Conservation (phyloP, 2,329 filamentous ascomycete species). For the Cercospora canescens region DNA sequence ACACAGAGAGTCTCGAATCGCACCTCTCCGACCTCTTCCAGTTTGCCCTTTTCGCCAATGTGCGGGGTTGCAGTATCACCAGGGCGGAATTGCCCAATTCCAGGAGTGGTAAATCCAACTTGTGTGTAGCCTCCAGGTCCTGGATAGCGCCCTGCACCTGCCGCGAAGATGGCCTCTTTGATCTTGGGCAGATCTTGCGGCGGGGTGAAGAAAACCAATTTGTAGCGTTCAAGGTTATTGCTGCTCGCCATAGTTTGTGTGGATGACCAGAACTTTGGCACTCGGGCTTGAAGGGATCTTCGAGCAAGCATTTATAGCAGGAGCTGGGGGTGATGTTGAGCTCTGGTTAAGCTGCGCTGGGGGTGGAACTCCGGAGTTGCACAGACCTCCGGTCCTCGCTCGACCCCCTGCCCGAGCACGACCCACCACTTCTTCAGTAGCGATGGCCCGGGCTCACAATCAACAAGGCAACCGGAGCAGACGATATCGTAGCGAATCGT, state of each 20-base stretch:
- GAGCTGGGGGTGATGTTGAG: not conserved
- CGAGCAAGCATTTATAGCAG: not conserved
- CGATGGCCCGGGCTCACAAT: too few relatives aligned
- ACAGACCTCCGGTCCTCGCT: not conserved
- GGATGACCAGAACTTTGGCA: not conserved
- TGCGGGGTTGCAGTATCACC: constrained; percentile 62
- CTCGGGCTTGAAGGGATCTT: not conserved
- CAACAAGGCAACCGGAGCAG: too few relatives aligned
- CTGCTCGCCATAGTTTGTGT: not conserved
- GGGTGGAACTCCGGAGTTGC: not conserved
- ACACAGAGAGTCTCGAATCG: constrained; percentile 64
- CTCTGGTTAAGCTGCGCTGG: not conserved
- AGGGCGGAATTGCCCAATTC: constrained; percentile 67
- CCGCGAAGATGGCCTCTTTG: constrained; percentile 48
- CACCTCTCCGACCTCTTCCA: constrained; percentile 62
- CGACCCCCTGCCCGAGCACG: not conserved
- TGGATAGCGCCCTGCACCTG: constrained; percentile 47
- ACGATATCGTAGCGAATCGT: too few relatives aligned
- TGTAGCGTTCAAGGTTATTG: constrained; percentile 34
- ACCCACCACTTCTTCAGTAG: not conserved
- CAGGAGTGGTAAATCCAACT: constrained; percentile 45
- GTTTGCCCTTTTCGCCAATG: constrained; percentile 58
- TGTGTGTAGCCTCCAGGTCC: constrained; percentile 46
- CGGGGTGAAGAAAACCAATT: constrained; percentile 50
- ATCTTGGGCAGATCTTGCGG: constrained; percentile 38